These are phyloP conservation scores for Gossypium arboreum DNA, from an alignment of 345 rosid species.

Conservation along the genomic window DNA sequence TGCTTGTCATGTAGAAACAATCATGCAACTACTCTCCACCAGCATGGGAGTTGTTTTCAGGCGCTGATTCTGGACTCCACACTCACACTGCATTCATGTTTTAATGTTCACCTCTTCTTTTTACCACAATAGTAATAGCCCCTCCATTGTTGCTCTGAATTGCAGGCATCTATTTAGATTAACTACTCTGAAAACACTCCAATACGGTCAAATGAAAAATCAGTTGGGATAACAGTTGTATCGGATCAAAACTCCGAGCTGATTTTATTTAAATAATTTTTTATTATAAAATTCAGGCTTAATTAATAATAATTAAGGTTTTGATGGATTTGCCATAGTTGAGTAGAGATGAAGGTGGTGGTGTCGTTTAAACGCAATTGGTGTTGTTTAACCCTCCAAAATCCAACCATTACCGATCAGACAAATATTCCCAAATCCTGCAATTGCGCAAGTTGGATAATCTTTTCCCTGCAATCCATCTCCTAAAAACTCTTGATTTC, in stretches of 20 bases:
- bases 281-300: too few relatives aligned
- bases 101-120: neutral
- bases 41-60: neutral
- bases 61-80: neutral
- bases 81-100: neutral
- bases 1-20: neutral
- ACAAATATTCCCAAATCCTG: constrained; percentile 38
- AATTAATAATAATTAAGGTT: too few relatives aligned
- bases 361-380: constrained; percentile 28
- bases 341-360: too few relatives aligned
- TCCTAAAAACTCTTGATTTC: constrained; percentile 44
- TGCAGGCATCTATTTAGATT: too few relatives aligned
- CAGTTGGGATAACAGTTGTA: too few relatives aligned
- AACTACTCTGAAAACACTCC: too few relatives aligned
- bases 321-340: too few relatives aligned
- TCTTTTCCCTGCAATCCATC: constrained; percentile 46
- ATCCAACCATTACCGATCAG: constrained; percentile 10
- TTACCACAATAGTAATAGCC: neutral
- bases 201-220: too few relatives aligned
- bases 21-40: too few relatives aligned
- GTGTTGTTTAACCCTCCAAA: constrained; percentile 11
- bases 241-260: too few relatives aligned
- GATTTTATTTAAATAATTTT: too few relatives aligned
- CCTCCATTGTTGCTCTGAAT: neutral
- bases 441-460: constrained; percentile 48